These are phyloP conservation scores for Pseudogymnoascus sp. DNA, from an alignment of 2,329 filamentous ascomycete species.

Conservation along the genomic window DNA sequence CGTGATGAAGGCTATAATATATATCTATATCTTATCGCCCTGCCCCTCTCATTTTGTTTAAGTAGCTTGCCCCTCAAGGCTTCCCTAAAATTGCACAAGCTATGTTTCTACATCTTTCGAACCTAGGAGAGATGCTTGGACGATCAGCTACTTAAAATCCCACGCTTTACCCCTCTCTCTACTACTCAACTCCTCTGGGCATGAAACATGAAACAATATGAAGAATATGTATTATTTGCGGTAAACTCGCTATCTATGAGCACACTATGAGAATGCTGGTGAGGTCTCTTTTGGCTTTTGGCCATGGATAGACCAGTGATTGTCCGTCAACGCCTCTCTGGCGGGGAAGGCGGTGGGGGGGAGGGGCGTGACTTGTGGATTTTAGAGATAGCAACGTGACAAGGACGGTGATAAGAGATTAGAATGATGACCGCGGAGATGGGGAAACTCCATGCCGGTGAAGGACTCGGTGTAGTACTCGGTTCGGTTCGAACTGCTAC, in stretches of 20 bases:
- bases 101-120: neutral
- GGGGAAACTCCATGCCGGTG: neutral
- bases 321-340: neutral
- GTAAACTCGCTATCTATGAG: neutral
- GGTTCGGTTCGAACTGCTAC: too few relatives aligned
- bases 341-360: conserved; percentile 3
- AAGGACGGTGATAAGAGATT: neutral
- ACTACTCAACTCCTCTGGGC: neutral
- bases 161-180: too few relatives aligned
- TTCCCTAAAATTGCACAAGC: neutral
- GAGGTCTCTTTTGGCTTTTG: neutral
- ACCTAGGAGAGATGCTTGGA: neutral
- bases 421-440: neutral
- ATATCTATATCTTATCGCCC: neutral
- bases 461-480: too few relatives aligned
- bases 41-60: neutral
- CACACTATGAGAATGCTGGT: neutral
- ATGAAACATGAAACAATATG: neutral
- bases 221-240: neutral
- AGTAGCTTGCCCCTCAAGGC: neutral
- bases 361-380: conserved; percentile 7
- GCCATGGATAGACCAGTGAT: neutral
- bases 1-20: too few relatives aligned
- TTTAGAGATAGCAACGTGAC: conserved; percentile 3
- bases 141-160: neutral